Evolutionary conservation across 1,284 basidiomycete genomes (phyloP).

Genomic region (Malassezia nana): DNA sequence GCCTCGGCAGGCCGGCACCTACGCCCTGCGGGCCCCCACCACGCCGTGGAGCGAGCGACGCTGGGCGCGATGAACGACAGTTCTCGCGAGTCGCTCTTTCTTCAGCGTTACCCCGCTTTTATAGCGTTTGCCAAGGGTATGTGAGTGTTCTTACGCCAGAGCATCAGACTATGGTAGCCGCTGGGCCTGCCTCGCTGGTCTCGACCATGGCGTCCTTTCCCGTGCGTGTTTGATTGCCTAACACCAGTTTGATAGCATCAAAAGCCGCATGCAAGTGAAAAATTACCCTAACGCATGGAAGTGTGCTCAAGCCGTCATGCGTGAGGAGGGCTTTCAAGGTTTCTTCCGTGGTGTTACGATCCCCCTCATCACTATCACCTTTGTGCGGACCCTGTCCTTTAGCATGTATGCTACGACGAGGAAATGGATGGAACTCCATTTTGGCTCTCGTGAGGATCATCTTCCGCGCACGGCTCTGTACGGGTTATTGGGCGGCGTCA

Average conservation of each 20-base stretch:
- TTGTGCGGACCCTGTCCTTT: conserved; percentile 83
- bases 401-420: conserved; percentile 87
- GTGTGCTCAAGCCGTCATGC: conserved; percentile 53
- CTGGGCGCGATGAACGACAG: not conserved
- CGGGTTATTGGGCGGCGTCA: conserved; percentile 57
- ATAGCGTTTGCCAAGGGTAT: conserved; percentile 1
- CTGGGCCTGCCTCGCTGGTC: conserved; percentile 43
- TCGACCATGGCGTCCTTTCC: conserved; percentile 45
- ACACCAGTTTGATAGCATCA: conserved; percentile 40
- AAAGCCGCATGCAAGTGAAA: conserved; percentile 42
- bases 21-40: not conserved
- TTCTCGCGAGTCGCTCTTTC: conserved; percentile 8
- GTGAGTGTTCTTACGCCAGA: not conserved
- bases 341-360: conserved; percentile 79
- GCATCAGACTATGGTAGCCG: conserved; percentile 41
- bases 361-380: conserved; percentile 88
- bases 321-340: conserved; percentile 80
- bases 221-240: conserved; percentile 7
- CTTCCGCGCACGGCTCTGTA: conserved; percentile 29
- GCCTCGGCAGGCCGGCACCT: not conserved
- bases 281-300: conserved; percentile 43
- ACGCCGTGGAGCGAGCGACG: not conserved
- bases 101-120: not conserved
- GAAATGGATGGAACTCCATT: conserved; percentile 57
- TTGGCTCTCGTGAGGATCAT: conserved; percentile 18